Base-by-base conservation (phyloP, 1,284 basidiomycete species). In the Melampsora americana region DNA sequence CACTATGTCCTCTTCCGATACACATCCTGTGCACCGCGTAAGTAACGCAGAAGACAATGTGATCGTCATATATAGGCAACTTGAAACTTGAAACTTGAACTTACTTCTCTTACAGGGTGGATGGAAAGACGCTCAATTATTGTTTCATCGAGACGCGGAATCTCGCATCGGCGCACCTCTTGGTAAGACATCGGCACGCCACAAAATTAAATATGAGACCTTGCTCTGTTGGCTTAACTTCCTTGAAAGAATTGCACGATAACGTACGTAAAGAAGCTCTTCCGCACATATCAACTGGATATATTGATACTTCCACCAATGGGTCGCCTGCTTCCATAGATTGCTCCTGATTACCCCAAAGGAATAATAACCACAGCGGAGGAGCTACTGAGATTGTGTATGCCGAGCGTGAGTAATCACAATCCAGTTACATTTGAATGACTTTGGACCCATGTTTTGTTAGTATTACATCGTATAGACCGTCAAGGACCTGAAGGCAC, bases 51-150 rank as follows among this genome's bases (percentile, higher is more conserved):
- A 64, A 26, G 59, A 7, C 20, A 44, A 39, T 7, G 6, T 18
- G 16, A 4, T 46, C 18, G 16, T 23, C 59, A n/a, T 16, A 61
- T 23, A 4, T 35, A 3, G 5, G 59, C 28, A 5, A 44, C 65
- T 42, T 26, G 9, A 18, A 23, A 28, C 42, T 69, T 69, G 14
- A 56, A 42, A 6, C n/a, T n/a, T n/a, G n/a, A n/a, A n/a, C n/a
- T n/a, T 35, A 5, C 16, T 32, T 23, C 14, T 4, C 20, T 16
- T 14, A 59, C 32, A 69, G 67, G 18, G 42, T 28, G 50, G 67
- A 69, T 56, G 67, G 66, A n/a, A 69, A 69, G 67, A 69, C 67
- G 26, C 59, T 69, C 20, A 69, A 69, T 16, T 56, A 69, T 56
- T 69, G 67, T 56, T 69, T 69, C 28, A 69, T 69, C 50, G 67